These are phyloP conservation scores for Balakata baccata DNA, from an alignment of 345 rosid genomes.

Conservation along the genomic window DNA sequence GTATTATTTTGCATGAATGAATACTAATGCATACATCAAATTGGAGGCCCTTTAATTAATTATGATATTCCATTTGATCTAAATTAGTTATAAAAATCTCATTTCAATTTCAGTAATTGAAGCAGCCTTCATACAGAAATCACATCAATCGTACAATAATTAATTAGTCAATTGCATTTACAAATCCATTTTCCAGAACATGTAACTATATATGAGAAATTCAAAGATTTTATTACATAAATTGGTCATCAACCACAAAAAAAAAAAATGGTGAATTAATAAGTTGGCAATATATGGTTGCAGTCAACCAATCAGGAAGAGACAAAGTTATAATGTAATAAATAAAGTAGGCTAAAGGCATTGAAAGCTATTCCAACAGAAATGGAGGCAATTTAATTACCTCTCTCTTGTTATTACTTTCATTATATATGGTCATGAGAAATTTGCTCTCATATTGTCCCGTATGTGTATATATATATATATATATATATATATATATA, in stretches of 20 bases:
- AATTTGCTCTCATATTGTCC: background rate
- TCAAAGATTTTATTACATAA: background rate
- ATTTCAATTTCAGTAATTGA: too few relatives aligned
- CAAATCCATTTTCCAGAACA: background rate
- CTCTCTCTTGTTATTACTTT: background rate
- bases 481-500: too few relatives aligned
- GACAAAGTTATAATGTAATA: background rate
- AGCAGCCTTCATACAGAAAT: too few relatives aligned
- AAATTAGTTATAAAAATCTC: too few relatives aligned
- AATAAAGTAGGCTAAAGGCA: background rate
- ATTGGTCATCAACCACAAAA: background rate
- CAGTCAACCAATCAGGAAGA: background rate
- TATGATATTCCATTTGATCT: too few relatives aligned
- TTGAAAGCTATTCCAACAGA: constrained; percentile 15
- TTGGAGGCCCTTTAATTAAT: too few relatives aligned
- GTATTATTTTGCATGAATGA: too few relatives aligned
- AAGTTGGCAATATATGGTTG: background rate
- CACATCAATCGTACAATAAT: too few relatives aligned
- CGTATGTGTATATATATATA: too few relatives aligned
- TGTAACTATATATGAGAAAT: background rate
- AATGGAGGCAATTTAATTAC: constrained; percentile 14
- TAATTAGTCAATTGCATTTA: background rate
- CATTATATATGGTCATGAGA: background rate
- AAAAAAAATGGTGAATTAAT: background rate
- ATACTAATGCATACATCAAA: too few relatives aligned